Conservation (phyloP, 306 rosid genomes). For the Rosa chinensis region DNA sequence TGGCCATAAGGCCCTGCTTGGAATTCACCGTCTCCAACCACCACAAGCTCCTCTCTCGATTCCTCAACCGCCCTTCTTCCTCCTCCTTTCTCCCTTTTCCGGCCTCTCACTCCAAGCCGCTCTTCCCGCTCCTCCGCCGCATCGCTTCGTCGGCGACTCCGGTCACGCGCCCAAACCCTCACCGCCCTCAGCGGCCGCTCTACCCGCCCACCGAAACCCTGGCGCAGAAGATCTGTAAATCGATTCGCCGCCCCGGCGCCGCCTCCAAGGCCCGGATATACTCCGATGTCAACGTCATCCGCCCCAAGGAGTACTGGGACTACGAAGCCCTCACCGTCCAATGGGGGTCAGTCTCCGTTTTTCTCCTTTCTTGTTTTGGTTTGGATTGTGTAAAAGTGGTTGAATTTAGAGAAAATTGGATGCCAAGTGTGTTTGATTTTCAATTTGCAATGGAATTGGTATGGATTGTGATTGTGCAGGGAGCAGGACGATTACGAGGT, state of each 20-base stretch:
- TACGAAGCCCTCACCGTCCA: slow-evolving; percentile 90
- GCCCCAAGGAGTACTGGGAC: slow-evolving; percentile 95
- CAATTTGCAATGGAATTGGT: no score
- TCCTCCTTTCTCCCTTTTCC: slow-evolving; percentile 11
- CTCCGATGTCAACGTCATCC: slow-evolving; percentile 79
- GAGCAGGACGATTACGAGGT: slow-evolving; percentile 97
- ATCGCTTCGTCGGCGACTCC: not conserved
- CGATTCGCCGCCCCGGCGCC: slow-evolving; percentile 98
- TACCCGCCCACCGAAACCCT: slow-evolving; percentile 45
- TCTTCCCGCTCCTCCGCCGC: slow-evolving; percentile 3
- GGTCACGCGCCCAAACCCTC: slow-evolving; percentile 28
- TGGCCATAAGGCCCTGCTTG: slow-evolving; percentile 76
- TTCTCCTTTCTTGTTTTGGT: not conserved
- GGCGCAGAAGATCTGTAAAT: slow-evolving; percentile 95
- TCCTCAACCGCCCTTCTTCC: not conserved
- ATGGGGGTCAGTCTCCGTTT: slow-evolving; percentile 65
- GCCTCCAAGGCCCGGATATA: slow-evolving; percentile 84
- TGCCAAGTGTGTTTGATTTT: not conserved
- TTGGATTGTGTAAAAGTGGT: not conserved
- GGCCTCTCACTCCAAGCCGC: slow-evolving; percentile 8
- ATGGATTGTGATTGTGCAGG: slow-evolving; percentile 34
- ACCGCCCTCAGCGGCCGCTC: slow-evolving; percentile 30
- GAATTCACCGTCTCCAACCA: slow-evolving; percentile 50
- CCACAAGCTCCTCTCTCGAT: not conserved
- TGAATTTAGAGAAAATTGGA: not conserved